Base-by-base conservation (phyloP, 2,329 filamentous ascomycete species). In the Xylaria sp. region DNA sequence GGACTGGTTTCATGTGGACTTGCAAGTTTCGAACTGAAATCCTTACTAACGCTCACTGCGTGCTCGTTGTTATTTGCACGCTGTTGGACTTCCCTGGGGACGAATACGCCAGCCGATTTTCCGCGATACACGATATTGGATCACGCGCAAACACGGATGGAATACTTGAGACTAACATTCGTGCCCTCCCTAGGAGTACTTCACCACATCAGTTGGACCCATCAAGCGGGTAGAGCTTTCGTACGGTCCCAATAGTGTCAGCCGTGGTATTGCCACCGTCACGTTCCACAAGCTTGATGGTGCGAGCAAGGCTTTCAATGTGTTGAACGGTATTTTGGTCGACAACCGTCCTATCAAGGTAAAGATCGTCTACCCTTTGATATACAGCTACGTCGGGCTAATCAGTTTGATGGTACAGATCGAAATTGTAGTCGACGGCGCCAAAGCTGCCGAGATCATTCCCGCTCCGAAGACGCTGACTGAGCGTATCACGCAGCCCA, bases 301-400 rank as follows among this genome's bases (percentile, higher is more conserved):
- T 72, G 96, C 95, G 73, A 89, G 89, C 79, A 93, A 93, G 82
- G 96, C 96, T 69, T 92, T 93, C 75, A 87, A 91, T 77, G 89
- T 91, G 72, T 86, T 97, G 75, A 97, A 99, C 77, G 94, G 94
- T 71, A 88, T 98, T 68, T 89, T 96, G 63, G 94, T 99, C 69
- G 96, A 99, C 82, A 91, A 91, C 78, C 90, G 90, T 74, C 92
- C 94, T 29, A 95, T 99, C 85, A 97, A 95, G 90, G 93, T 94
- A 83, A 83, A 73, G 18, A n/a, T 53, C 23, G n/a, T 44, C 2
- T 35, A 29, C 23, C 12, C 6, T 42, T 44, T 13, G 0, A 8
- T 18, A 12, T 37, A 16, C 2, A 18, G 16, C 5, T n/a, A 16
- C 35, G 6, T 35, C 48, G 29, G 63, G 44, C 76, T 82, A 71